Conservation (phyloP, 2,329 filamentous ascomycete species). For the Apiospora kogelbergensis region DNA sequence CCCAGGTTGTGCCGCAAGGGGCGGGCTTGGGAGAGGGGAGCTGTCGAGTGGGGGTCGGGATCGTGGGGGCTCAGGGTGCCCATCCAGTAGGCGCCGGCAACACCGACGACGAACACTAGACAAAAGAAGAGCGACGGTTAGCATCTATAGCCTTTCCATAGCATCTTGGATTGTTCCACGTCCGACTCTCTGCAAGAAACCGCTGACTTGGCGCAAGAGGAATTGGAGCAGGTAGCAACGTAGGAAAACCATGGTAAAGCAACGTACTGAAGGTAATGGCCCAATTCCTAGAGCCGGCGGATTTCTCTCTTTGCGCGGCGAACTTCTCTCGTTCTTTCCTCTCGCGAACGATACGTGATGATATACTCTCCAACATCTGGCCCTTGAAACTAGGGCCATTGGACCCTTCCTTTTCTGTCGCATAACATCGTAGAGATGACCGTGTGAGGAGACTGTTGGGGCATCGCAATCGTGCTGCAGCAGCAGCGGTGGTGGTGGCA, state of each 20-base stretch:
- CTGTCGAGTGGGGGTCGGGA: constrained; percentile 54
- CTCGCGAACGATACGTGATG: constrained; percentile 54
- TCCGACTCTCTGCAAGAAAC: neutral
- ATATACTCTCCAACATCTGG: constrained; percentile 60
- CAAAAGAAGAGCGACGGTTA: constrained; percentile 7
- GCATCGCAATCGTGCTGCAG: constrained; percentile 14
- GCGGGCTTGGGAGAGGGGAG: constrained; percentile 52
- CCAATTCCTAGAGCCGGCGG: constrained; percentile 44
- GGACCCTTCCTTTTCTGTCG: constrained; percentile 31
- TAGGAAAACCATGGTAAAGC: neutral
- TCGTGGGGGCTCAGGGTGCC: constrained; percentile 56
- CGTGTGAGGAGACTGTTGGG: constrained; percentile 10
- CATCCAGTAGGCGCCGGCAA: constrained; percentile 56
- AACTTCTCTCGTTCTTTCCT: constrained; percentile 53
- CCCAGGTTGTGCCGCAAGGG: constrained; percentile 58
- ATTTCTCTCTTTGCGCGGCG: constrained; percentile 38
- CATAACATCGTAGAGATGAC: constrained; percentile 22
- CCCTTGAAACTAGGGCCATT: constrained; percentile 50
- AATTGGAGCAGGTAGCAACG: neutral
- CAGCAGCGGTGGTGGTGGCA: neutral
- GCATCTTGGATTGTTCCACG: neutral
- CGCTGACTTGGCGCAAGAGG: neutral
- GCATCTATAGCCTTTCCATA: neutral
- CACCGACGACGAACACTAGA: constrained; percentile 52
- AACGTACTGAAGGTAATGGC: constrained; percentile 54